Evolutionary conservation across 495 filamentous ascomycete species (phyloP).

Genomic region (Ascobolus immersus): DNA sequence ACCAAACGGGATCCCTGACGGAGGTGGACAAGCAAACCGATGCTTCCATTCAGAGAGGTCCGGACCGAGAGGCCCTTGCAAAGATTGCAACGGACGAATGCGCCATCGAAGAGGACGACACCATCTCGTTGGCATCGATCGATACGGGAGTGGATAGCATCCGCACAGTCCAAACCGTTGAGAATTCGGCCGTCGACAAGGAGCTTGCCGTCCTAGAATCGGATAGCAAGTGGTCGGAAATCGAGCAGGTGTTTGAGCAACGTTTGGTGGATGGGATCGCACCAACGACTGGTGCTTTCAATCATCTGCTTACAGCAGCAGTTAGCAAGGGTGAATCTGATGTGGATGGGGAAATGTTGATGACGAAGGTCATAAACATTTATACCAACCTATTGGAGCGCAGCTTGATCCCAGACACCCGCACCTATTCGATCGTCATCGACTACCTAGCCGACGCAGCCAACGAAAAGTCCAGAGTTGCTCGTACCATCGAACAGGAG

Average conservation of each 20-base stretch:
- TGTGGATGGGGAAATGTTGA: no score
- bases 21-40: slow-evolving; percentile 4
- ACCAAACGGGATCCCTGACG: slow-evolving; percentile 9
- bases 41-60: slow-evolving; percentile 12
- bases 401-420: slow-evolving; percentile 50
- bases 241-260: slow-evolving; percentile 40
- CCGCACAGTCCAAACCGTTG: no score
- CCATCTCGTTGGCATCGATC: no score
- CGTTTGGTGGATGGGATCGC: slow-evolving; percentile 57
- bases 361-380: slow-evolving; percentile 77
- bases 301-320: slow-evolving; percentile 58
- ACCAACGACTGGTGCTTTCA: slow-evolving; percentile 66
- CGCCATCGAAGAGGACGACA: not conserved
- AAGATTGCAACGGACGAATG: slow-evolving; percentile 14
- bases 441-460: slow-evolving; percentile 54
- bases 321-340: slow-evolving; percentile 19
- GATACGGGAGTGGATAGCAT: no score
- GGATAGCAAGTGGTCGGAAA: slow-evolving; percentile 14
- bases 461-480: slow-evolving; percentile 42
- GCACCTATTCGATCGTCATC: slow-evolving; percentile 69
- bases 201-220: slow-evolving; percentile 16
- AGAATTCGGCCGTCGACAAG: slow-evolving; percentile 12
- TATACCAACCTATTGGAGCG: slow-evolving; percentile 90
- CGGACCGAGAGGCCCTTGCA: slow-evolving; percentile 23
- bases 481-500: slow-evolving; percentile 45